Conservation (phyloP, 768 basidiomycete genomes). For the Lentinula lateritia region DNA sequence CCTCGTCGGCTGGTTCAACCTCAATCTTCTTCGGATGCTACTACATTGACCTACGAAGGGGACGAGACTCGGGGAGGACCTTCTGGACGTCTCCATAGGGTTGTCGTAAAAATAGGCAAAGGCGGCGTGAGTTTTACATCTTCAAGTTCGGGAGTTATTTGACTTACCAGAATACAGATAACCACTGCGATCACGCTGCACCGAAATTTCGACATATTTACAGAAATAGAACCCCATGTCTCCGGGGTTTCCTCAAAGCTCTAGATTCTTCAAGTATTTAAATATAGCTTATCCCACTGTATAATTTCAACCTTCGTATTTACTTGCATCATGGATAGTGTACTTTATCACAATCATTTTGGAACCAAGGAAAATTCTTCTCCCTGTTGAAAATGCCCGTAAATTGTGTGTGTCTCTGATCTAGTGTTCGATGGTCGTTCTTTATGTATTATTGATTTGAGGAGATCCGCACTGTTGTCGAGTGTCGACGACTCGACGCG, state of each 20-base stretch:
- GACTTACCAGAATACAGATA: slow-evolving; percentile 25
- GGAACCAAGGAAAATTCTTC: too few species aligned
- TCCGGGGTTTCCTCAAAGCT: slow-evolving; percentile 24
- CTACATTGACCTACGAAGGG: slow-evolving; percentile 57
- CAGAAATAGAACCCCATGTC: slow-evolving; percentile 37
- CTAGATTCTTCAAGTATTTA: slow-evolving; percentile 8
- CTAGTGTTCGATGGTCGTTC: too few species aligned
- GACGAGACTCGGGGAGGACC: slow-evolving; percentile 64
- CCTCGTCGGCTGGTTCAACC: slow-evolving; percentile 29
- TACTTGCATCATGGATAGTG: too few species aligned
- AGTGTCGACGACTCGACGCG: too few species aligned
- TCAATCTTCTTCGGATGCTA: slow-evolving; percentile 9
- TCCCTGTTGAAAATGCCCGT: too few species aligned
- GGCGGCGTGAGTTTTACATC: slow-evolving; percentile 40
- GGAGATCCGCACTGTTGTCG: too few species aligned
- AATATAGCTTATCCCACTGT: too few species aligned
- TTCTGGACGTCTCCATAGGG: slow-evolving; percentile 55
- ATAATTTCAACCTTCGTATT: too few species aligned
- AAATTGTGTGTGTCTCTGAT: too few species aligned
- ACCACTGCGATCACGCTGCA: slow-evolving; percentile 46
- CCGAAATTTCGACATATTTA: slow-evolving; percentile 65
- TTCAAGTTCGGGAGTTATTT: background rate
- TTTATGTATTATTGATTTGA: too few species aligned
- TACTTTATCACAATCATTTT: too few species aligned
- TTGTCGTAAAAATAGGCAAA: slow-evolving; percentile 38